Evolutionary conservation across 305 asterid genomes (phyloP), one percentile per base, ranked within the genome.

Genomic region (Solanum hybrid): DNA sequence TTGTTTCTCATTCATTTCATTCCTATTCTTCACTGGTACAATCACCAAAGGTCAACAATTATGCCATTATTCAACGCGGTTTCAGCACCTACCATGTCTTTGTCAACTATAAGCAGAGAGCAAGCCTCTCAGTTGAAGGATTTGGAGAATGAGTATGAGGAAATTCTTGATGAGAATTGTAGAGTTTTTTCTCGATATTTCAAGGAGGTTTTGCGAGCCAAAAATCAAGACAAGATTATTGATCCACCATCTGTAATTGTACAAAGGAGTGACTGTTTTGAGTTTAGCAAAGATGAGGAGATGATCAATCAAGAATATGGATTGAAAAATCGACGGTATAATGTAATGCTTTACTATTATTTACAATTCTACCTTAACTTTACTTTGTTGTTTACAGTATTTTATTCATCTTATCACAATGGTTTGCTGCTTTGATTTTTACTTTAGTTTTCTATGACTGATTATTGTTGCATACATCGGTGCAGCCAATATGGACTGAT

Each of bases 401-500:
- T 82, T 41, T 29, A 39, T 86, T 34, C 27, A 31, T 77, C 82
- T 81, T 37, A 51, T 51, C n/a, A 51, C n/a, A 51, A 51, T 51
- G 68, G 68, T 51, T 51, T 5, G 7, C n/a, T 51, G 9, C 68
- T 51, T 51, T 15, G 68, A 51, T 51, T 51, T 51, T 51, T n/a
- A 38, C 32, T 24, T 89, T 57, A 15, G 31, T 10, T 79, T 89
- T 86, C 27, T 22, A 32, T 51, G 84, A 76, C 34, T 81, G 75
- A n/a, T 76, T 86, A 37, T 73, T 88, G 17, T 85, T 89, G 12
- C n/a, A 14, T 78, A 84, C 2, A 20, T 90, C 82, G 6, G 70
- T 93, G 94, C 95, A 95, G 98, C 96, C 98, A 90, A 94, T 95
- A 37, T 96, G 99, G 98, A 89, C 83, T 34, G 80, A 87, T 45